These are phyloP conservation scores for Solanum microdontum DNA, from an alignment of 257 asterid species.

Conservation along the genomic window DNA sequence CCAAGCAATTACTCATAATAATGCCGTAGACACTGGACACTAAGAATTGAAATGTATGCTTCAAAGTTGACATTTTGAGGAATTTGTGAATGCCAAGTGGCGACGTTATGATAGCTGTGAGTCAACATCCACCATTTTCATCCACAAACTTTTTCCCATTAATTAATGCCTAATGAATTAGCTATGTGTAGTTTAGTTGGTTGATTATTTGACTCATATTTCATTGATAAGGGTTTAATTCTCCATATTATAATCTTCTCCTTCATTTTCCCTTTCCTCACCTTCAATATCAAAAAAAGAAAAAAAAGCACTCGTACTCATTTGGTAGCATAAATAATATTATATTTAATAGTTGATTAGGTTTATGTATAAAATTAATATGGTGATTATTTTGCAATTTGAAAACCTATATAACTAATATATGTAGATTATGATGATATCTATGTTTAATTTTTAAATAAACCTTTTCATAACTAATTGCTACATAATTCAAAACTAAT, in stretches of 20 bases:
- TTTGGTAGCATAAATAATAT: no score
- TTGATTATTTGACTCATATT: no score
- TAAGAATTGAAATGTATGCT: background rate
- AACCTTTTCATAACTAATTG: background rate
- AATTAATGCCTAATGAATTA: background rate
- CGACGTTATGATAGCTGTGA: background rate
- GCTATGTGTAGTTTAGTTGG: background rate
- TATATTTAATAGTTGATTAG: background rate
- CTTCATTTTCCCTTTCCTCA: no score
- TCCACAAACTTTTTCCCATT: conserved; percentile 8
- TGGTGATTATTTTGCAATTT: background rate
- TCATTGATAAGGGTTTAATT: no score
- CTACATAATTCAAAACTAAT: background rate
- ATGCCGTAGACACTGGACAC: background rate
- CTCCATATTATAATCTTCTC: no score
- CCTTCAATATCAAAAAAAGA: no score
- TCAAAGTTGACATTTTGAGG: conserved; percentile 2
- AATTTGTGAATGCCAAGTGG: background rate
- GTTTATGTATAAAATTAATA: no score
- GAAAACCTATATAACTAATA: no score
- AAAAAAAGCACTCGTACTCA: no score
- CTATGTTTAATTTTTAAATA: no score
- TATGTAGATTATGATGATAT: background rate
- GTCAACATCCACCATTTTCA: conserved; percentile 9
- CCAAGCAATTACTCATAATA: conserved; percentile 1